phyloP scores from a whole-genome alignment of 1,139 yeast species.

The Kazachstania sp. region DNA sequence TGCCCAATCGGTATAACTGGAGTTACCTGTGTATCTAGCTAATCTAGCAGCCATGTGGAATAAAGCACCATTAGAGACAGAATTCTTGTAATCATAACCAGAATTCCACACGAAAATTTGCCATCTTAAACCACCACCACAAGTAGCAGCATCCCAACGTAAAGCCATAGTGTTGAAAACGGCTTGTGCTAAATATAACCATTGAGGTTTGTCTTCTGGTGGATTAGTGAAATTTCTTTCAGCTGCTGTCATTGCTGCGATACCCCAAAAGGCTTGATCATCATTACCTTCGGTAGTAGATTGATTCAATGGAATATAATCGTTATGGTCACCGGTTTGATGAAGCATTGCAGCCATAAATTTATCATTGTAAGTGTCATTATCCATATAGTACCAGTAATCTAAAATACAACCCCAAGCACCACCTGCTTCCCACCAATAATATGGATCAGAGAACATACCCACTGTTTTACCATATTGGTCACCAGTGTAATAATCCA shows the following conservation, averaged over 20 bases:
- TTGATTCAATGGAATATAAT: constrained; percentile 83
- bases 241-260: constrained; percentile 84
- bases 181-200: constrained; percentile 73
- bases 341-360: constrained; percentile 57
- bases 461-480: constrained; percentile 71
- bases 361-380: constrained; percentile 54
- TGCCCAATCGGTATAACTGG: constrained; percentile 70
- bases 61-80: constrained; percentile 84
- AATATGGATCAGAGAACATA: constrained; percentile 77
- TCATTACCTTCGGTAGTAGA: constrained; percentile 96
- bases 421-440: constrained; percentile 99
- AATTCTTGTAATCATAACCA: constrained; percentile 86
- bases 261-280: constrained; percentile 96
- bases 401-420: constrained; percentile 87
- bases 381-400: constrained; percentile 62
- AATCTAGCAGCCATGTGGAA: constrained; percentile 83
- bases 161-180: constrained; percentile 83
- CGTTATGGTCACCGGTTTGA: constrained; percentile 68
- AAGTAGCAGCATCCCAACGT: constrained; percentile 70
- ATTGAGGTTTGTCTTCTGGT: constrained; percentile 45
- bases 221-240: constrained; percentile 85
- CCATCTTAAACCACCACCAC: constrained; percentile 93
- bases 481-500: constrained; percentile 77
- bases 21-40: constrained; percentile 71
- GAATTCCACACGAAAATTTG: constrained; percentile 92